Conservation (phyloP, 345 rosid species). For the sweet orange (Citrus sinensis) region DVS_A1.0 CM039163.1:51853501-51854000, state of each 20-base stretch:
- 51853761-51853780: slow-evolving; percentile 76
- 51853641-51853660: slow-evolving; percentile 71
- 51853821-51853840: slow-evolving; percentile 82
- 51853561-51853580: slow-evolving; percentile 97
- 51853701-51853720: slow-evolving; percentile 50
- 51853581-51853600: slow-evolving; percentile 60
- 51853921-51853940: slow-evolving; percentile 12
- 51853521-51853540: slow-evolving; percentile 80
- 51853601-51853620: slow-evolving; percentile 75
- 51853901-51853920: neutral
- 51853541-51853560: slow-evolving; percentile 77
- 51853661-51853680: slow-evolving; percentile 59
- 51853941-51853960: slow-evolving; percentile 63
- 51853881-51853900: slow-evolving; percentile 27
- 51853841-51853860: slow-evolving; percentile 59
- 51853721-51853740: slow-evolving; percentile 61
- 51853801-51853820: slow-evolving; percentile 66
- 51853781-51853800: slow-evolving; percentile 81
- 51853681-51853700: slow-evolving; percentile 54
- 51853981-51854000: neutral
- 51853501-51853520: slow-evolving; percentile 79
- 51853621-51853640: slow-evolving; percentile 66
- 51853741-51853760: slow-evolving; percentile 69
- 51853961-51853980: too few relatives aligned
- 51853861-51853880: slow-evolving; percentile 54